Evolutionary conservation across 163 green algal genomes (phyloP).

Genomic region (Chlamydomonas reinhardtii): DNA sequence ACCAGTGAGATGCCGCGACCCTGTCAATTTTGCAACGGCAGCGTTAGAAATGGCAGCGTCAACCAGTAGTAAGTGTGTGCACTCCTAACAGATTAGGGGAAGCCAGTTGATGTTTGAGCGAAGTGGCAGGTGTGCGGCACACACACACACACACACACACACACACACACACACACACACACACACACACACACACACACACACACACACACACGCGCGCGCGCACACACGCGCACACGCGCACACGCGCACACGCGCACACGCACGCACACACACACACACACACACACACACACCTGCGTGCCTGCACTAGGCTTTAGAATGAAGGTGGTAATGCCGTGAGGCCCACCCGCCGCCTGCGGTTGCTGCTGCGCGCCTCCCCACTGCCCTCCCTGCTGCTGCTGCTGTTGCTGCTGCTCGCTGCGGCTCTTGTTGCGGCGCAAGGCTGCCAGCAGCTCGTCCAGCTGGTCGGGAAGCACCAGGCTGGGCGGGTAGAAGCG

Average conservation of each 20-base stretch:
- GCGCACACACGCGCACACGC: no score
- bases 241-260: no score
- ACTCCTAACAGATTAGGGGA: no score
- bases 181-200: not conserved
- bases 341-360: not conserved
- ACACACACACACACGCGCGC: not conserved
- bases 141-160: not conserved
- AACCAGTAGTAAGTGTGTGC: no score
- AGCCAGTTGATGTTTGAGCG: no score
- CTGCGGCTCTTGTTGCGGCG: conserved; percentile 42
- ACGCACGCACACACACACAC: no score
- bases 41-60: no score
- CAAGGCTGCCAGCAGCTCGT: conserved; percentile 62
- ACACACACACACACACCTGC: conserved; percentile 10
- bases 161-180: not conserved
- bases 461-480: conserved; percentile 66
- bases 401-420: not conserved
- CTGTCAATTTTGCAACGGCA: no score
- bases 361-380: not conserved
- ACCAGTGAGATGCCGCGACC: conserved; percentile 80
- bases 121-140: not conserved
- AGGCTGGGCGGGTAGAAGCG: conserved; percentile 68
- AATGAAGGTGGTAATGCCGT: conserved; percentile 69
- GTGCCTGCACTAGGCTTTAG: conserved; percentile 78
- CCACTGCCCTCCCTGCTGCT: no score